Evolutionary conservation across 177 flowering plant species (phyloP).

Genomic region (Vitis hybrid): DNA sequence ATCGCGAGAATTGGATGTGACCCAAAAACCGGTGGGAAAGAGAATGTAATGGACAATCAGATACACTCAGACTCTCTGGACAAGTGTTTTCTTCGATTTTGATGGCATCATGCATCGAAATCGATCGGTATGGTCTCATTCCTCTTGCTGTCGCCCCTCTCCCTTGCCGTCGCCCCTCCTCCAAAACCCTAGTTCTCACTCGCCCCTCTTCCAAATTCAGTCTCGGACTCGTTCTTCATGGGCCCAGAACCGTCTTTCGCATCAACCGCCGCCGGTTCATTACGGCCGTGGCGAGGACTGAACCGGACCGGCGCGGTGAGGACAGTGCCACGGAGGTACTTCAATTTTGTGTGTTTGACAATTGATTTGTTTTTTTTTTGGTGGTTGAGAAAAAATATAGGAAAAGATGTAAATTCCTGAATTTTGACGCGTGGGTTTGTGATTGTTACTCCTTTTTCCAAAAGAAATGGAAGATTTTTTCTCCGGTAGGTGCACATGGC

Average conservation of each 20-base stretch:
- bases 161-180: slow-evolving; percentile 24
- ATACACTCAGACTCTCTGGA: too few relatives aligned
- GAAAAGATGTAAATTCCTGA: neutral
- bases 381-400: neutral
- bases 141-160: slow-evolving; percentile 34
- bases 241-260: slow-evolving; percentile 11
- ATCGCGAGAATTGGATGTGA: too few relatives aligned
- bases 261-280: slow-evolving; percentile 17
- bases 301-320: slow-evolving; percentile 36
- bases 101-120: slow-evolving; percentile 29
- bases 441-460: too few relatives aligned
- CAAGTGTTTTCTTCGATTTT: neutral
- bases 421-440: too few relatives aligned
- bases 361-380: neutral
- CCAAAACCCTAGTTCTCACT: slow-evolving; percentile 24
- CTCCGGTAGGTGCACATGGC: too few relatives aligned
- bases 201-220: slow-evolving; percentile 17
- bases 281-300: slow-evolving; percentile 37
- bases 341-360: neutral
- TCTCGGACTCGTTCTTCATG: slow-evolving; percentile 20
- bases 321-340: slow-evolving; percentile 35
- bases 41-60: too few relatives aligned
- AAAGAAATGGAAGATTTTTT: too few relatives aligned
- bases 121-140: slow-evolving; percentile 28
- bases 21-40: too few relatives aligned